phyloP scores from a whole-genome alignment of 2,329 filamentous ascomycete genomes.

The Ophiostoma sp. region DNA sequence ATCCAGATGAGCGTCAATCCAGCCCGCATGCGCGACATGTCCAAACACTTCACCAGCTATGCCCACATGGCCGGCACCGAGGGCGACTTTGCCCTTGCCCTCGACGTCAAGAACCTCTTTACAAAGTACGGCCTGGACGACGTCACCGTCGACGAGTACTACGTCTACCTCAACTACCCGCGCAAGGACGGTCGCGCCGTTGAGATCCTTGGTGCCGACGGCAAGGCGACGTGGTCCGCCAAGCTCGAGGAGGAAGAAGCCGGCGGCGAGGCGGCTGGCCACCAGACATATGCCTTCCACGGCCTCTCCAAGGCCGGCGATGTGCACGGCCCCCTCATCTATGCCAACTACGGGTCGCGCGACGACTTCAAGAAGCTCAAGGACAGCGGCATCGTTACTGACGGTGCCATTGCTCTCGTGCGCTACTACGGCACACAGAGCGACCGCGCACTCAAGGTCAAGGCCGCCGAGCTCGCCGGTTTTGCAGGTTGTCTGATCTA shows the following conservation, averaged over 20 bases:
- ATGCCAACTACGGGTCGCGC: constrained; percentile 83
- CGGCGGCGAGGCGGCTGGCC: constrained; percentile 55
- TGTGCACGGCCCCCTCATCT: constrained; percentile 79
- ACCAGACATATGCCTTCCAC: constrained; percentile 76
- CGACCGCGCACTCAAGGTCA: constrained; percentile 76
- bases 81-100: constrained; percentile 78
- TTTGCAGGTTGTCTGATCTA: constrained; percentile 87
- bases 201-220: constrained; percentile 67
- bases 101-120: constrained; percentile 79
- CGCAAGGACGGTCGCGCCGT: constrained; percentile 69
- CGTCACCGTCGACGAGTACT: constrained; percentile 70
- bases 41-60: constrained; percentile 73
- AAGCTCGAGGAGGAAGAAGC: constrained; percentile 74
- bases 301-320: constrained; percentile 83
- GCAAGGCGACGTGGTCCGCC: constrained; percentile 64
- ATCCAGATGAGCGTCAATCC: constrained; percentile 68
- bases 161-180: constrained; percentile 91
- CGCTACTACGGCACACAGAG: constrained; percentile 69
- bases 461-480: constrained; percentile 79
- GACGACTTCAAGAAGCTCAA: constrained; percentile 72
- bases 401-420: constrained; percentile 78
- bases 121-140: constrained; percentile 65
- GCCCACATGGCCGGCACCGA: constrained; percentile 93
- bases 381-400: constrained; percentile 65
- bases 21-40: constrained; percentile 62